Evolutionary conservation across 2,329 filamentous ascomycete species (phyloP).

Genomic region (Monosporascus sp.): DNA sequence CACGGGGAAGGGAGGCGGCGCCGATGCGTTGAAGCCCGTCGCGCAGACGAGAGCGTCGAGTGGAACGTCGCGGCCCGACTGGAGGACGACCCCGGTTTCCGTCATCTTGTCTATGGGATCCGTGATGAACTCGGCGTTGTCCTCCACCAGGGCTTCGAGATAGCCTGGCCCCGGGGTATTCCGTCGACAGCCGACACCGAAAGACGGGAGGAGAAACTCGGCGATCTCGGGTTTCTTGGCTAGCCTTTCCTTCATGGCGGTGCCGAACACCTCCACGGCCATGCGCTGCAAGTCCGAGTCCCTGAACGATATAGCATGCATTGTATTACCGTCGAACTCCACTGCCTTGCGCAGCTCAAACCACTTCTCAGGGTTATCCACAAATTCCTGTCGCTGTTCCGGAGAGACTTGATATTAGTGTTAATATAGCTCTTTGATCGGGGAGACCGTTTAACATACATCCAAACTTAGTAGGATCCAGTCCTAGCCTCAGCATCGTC

Average conservation of each 20-base stretch:
- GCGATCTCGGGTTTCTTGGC: slow-evolving; percentile 39
- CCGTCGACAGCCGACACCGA: slow-evolving; percentile 40
- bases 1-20: slow-evolving; percentile 36
- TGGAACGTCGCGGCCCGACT: slow-evolving; percentile 22
- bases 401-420: slow-evolving; percentile 26
- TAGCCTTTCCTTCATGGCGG: slow-evolving; percentile 36
- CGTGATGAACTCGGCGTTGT: slow-evolving; percentile 36
- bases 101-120: slow-evolving; percentile 30
- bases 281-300: slow-evolving; percentile 32
- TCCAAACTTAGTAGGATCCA: slow-evolving; percentile 32
- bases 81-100: slow-evolving; percentile 29
- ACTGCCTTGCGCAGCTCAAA: slow-evolving; percentile 39
- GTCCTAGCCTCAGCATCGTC: slow-evolving; percentile 37
- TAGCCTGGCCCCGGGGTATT: slow-evolving; percentile 42
- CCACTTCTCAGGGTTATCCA: slow-evolving; percentile 31
- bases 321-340: slow-evolving; percentile 36
- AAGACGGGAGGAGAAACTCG: slow-evolving; percentile 37
- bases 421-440: neutral
- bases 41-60: slow-evolving; percentile 44
- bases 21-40: slow-evolving; percentile 40
- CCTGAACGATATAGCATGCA: slow-evolving; percentile 36
- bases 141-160: slow-evolving; percentile 36
- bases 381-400: slow-evolving; percentile 34
- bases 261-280: slow-evolving; percentile 25
- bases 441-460: slow-evolving; percentile 27